Percentiles rank a stretch among this genome's conserved stretches.
These are phyloP conservation scores for Lantana camara DNA, from an alignment of 257 asterid species.

Conservation along the genomic window DNA sequence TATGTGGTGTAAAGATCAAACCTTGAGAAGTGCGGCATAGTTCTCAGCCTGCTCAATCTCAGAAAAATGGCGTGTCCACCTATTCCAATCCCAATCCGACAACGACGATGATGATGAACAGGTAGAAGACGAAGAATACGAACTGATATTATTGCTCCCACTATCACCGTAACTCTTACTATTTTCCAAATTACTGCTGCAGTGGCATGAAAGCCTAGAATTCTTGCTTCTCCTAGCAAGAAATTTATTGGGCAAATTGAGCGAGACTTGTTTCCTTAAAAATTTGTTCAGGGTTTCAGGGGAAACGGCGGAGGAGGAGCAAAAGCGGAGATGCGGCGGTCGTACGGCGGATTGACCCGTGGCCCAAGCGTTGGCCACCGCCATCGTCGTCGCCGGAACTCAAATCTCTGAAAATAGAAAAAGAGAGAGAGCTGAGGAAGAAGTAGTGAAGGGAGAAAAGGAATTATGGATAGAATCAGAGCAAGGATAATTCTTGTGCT, in stretches of 20 bases:
- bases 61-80: constrained; percentile 83
- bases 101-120: constrained; percentile 39
- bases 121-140: constrained; percentile 38
- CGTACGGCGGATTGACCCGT: constrained; percentile 55
- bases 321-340: constrained; percentile 49
- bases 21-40: constrained; percentile 81
- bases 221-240: constrained; percentile 37
- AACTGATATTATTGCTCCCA: constrained; percentile 25
- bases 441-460: background rate
- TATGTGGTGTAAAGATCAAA: constrained; percentile 20
- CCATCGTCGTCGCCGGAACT: constrained; percentile 40
- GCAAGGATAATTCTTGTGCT: constrained; percentile 34
- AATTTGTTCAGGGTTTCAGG: constrained; percentile 31
- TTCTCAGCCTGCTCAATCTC: constrained; percentile 91
- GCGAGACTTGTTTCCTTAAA: constrained; percentile 33
- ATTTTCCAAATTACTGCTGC: constrained; percentile 35
- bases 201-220: constrained; percentile 51
- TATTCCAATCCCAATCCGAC: constrained; percentile 87
- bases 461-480: constrained; percentile 29
- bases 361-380: constrained; percentile 78
- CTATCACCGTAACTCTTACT: constrained; percentile 24
- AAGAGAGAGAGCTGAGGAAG: background rate
- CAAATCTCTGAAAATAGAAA: background rate
- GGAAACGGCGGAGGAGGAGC: constrained; percentile 33
- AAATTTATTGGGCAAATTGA: constrained; percentile 38